Base-by-base conservation (phyloP, 2,329 filamentous ascomycete genomes). In the Neofusicoccum cordaticola region DNA sequence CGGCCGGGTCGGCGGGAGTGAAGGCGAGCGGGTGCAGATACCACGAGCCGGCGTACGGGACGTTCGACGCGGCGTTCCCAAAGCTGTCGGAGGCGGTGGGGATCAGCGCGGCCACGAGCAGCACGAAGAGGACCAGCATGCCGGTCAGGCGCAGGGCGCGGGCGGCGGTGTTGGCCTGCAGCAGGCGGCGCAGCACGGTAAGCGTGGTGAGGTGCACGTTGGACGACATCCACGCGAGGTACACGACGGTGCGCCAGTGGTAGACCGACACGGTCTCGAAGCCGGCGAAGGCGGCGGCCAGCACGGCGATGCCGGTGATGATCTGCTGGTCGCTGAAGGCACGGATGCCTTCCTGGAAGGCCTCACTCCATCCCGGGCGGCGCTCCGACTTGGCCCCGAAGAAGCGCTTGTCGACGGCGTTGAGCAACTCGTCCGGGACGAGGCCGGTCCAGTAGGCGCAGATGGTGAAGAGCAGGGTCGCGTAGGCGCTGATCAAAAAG, bases 301-400 rank as follows among this genome's bases (percentile, higher is more conserved):
- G 58, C 13, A 70, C 64, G 3, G 67, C 66, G 17, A 71, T 66
- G 1, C 69, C 68, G 0, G 67, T 69, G 1, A 71, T 66, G 17
- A 71, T 67, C 27, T 71, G 68, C 48, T 70, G 68, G 42, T 69
- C 68, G 41, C 66, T 68, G 9, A 70, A 56, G 3, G 64, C 64
- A 6, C 67, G 60, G 17, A 67, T 68, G 12, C 62, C 44, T 0
- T 50, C 65, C 66, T 69, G 53, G 3, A 64, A 44, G 4, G 61
- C 31, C 2, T 37, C 19, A 7, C 27, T 56, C 51, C 51, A 56
- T 53, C 8, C 50, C 50, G n/a, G 50, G 6, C n/a, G n/a, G 3
- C 50, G 34, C 50, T 31, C 27, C 27, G 50, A 35, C 34, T 15
- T 53, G 34, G 50, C 50, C 13, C 50, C 2, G 4, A 42, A 42